These are phyloP conservation scores for Mucor indicus DNA, from an alignment of 371 early-diverging fungal genomes.

Conservation along the genomic window DNA sequence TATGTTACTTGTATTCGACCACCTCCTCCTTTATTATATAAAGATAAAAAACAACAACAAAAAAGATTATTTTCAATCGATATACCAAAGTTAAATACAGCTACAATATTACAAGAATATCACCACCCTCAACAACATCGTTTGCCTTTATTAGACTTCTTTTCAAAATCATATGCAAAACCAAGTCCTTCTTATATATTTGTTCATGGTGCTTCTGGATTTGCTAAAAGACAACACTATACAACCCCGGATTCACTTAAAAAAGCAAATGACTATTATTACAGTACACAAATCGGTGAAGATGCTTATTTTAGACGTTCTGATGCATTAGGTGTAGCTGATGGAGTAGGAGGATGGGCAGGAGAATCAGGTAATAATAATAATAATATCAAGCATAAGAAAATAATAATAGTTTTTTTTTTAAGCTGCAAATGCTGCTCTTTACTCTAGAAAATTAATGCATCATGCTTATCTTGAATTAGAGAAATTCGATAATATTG, in stretches of 20 bases:
- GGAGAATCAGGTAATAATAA: conserved; percentile 27
- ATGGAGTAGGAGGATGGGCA: conserved; percentile 80
- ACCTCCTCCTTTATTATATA: too few species aligned
- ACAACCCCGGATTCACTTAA: conserved; percentile 18
- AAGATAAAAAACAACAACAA: too few species aligned
- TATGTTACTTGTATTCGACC: too few species aligned
- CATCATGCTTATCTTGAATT: conserved; percentile 80
- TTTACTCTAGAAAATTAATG: conserved; percentile 88
- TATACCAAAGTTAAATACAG: too few species aligned
- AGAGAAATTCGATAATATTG: conserved; percentile 55
- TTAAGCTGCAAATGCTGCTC: conserved; percentile 77
- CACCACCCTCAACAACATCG: too few species aligned
- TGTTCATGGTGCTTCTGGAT: conserved; percentile 71
- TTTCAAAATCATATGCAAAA: conserved; percentile 13
- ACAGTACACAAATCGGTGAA: conserved; percentile 70
- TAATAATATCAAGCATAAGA: background rate
- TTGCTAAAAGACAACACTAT: conserved; percentile 58
- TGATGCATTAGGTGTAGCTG: conserved; percentile 76
- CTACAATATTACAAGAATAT: too few species aligned
- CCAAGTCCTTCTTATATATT: conserved; percentile 57
- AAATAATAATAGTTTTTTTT: background rate
- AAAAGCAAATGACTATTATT: conserved; percentile 6
- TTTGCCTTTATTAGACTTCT: too few species aligned
- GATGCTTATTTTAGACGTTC: conserved; percentile 72
- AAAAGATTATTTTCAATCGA: too few species aligned